These are phyloP conservation scores for Saccharomyces hybrid DNA, from an alignment of 1,139 yeast genomes.

Conservation along the genomic window DNA sequence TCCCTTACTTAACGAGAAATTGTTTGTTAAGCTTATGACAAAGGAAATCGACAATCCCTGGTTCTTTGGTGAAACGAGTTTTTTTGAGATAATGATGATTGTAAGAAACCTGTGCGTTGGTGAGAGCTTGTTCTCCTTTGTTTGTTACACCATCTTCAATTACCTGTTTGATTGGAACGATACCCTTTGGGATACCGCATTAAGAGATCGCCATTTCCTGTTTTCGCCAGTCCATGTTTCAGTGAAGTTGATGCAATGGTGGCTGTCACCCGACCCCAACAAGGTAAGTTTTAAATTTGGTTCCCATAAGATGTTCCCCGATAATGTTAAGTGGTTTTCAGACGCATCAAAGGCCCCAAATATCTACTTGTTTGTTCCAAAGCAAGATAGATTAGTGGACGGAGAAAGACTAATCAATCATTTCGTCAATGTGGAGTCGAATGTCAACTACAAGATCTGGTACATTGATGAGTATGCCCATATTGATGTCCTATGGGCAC, in stretches of 20 bases:
- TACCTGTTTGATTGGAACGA: constrained; percentile 85
- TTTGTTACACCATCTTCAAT: constrained; percentile 74
- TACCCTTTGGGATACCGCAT: constrained; percentile 59
- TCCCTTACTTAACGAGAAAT: constrained; percentile 48
- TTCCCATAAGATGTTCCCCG: constrained; percentile 28
- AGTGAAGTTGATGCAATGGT: constrained; percentile 81
- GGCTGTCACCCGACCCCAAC: constrained; percentile 43
- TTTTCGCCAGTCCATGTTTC: constrained; percentile 85
- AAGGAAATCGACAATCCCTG: constrained; percentile 35
- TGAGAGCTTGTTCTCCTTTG: constrained; percentile 46
- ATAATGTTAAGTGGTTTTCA: constrained; percentile 28
- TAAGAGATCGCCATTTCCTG: constrained; percentile 66
- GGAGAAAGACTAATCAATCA: constrained; percentile 43
- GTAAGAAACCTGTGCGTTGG: constrained; percentile 42
- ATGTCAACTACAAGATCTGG: constrained; percentile 38
- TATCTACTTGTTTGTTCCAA: constrained; percentile 47
- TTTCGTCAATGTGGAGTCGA: constrained; percentile 44
- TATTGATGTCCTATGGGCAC: constrained; percentile 86
- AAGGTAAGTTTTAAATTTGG: constrained; percentile 25
- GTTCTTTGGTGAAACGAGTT: constrained; percentile 55
- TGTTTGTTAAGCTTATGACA: constrained; percentile 40
- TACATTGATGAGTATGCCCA: constrained; percentile 63
- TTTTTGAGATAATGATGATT: constrained; percentile 51
- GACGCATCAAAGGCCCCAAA: constrained; percentile 18
- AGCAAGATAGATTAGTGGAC: constrained; percentile 50